A percentile compares a stretch with the other conserved stretches of the same genome.
These are phyloP conservation scores for Malus asiatica DNA, from an alignment of 306 rosid species.

Conservation along the genomic window DNA sequence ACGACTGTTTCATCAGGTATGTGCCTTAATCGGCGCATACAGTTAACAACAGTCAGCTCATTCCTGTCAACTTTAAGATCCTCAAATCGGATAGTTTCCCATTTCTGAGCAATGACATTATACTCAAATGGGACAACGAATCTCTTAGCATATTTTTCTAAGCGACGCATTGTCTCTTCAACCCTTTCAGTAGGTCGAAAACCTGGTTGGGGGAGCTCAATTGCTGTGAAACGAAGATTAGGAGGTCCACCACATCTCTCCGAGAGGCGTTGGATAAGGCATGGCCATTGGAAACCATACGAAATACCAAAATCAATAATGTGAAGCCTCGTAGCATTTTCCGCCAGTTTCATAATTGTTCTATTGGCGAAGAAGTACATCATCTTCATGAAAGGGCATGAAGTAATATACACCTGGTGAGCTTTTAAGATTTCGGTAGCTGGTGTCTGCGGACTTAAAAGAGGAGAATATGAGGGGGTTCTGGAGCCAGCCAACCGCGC, in stretches of 20 bases:
- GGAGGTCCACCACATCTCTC: not conserved
- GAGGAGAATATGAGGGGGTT: not conserved
- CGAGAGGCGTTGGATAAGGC: not conserved
- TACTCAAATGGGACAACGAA: not conserved
- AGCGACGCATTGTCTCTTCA: not conserved
- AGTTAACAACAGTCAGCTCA: not conserved
- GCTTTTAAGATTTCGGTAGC: not conserved
- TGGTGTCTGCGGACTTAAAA: not conserved
- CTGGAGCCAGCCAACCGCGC: not conserved
- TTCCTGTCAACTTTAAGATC: not conserved
- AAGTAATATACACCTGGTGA: not conserved
- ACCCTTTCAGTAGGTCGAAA: not conserved
- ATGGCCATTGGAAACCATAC: not conserved
- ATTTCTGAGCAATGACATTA: not conserved
- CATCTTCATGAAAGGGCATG: not conserved
- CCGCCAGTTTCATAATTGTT: not conserved
- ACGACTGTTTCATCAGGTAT: not conserved
- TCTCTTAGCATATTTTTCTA: not conserved
- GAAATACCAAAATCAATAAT: not conserved
- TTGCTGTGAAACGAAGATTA: not conserved
- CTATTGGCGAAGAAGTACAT: not conserved
- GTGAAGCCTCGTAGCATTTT: not conserved
- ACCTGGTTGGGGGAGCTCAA: not conserved
- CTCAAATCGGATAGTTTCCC: not conserved
- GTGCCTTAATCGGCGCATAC: not conserved